Evolutionary conservation across 805 yeast species (phyloP).

Genomic region (Sugiyamaella qingdaonensis): DNA sequence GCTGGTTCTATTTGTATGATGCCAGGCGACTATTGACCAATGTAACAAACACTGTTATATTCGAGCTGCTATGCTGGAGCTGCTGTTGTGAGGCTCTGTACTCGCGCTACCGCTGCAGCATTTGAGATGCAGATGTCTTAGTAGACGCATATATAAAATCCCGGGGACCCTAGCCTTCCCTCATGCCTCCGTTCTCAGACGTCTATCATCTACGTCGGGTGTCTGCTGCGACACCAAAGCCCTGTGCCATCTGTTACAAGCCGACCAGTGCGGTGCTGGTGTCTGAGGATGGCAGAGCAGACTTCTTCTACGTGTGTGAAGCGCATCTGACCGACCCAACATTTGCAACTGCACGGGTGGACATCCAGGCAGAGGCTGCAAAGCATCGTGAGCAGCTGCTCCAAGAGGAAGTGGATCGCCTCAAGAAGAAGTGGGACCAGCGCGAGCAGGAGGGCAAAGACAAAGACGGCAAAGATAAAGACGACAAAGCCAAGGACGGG

Average conservation of each 20-base stretch:
- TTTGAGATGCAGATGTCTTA: no score
- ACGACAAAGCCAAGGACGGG: slow-evolving; percentile 15
- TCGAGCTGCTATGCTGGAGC: no score
- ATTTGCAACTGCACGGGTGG: slow-evolving; percentile 43
- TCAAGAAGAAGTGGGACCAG: slow-evolving; percentile 33
- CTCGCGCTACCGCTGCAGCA: no score
- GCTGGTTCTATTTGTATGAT: not conserved
- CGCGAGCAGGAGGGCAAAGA: slow-evolving; percentile 20
- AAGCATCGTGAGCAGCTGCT: slow-evolving; percentile 22
- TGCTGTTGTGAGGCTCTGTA: no score
- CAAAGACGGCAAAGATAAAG: slow-evolving; percentile 16
- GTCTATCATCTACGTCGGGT: slow-evolving; percentile 45
- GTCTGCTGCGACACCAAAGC: slow-evolving; percentile 40
- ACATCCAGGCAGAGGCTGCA: slow-evolving; percentile 37
- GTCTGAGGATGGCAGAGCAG: slow-evolving; percentile 41
- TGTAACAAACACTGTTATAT: no score
- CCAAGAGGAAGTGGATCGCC: slow-evolving; percentile 31
- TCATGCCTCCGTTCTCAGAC: slow-evolving; percentile 35
- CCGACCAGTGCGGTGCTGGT: slow-evolving; percentile 49
- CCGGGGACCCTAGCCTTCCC: not conserved
- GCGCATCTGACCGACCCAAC: slow-evolving; percentile 45
- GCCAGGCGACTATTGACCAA: no score
- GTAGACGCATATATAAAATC: not conserved
- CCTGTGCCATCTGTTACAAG: slow-evolving; percentile 52
- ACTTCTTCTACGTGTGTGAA: slow-evolving; percentile 52